Evolutionary conservation across 169 alveolate species (phyloP), one percentile per base, ranked within the genome.

Genomic region (Plasmodium falciparum): DNA sequence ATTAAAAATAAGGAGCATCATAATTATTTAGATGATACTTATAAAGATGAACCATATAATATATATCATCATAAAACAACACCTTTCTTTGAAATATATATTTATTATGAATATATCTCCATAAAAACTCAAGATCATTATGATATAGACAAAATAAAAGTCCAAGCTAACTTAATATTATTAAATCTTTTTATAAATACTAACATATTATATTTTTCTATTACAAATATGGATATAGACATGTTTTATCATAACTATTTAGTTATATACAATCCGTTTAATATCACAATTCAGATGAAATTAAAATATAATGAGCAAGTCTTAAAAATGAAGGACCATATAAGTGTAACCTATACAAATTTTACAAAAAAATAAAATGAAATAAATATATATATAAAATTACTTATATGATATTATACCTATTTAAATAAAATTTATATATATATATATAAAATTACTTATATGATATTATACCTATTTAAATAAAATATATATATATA

Each of bases 251-350:
- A 80, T 49, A 54, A 61, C 29, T 20, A 80, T 1, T 15, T 80
- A 3, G n/a, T 80, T 33, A 8, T 80, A 39, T 80, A 80, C 12
- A 80, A 80, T 26, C 90, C 90, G 0, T 80, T 80, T 62, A 69
- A 80, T 58, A 47, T 22, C 13, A 20, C 72, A 12, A 59, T 80
- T 0, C 49, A 24, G 17, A 24, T 80, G 50, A 15, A 43, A 13
- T 52, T 33, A 17, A 73, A 12, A 43, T 80, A 26, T 61, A 54
- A 67, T 74, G 29, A 49, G 43, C 24, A 52, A 0, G 11, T 54
- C 12, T 22, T 80, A 39, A 12, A 39, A 61, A 11, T 69, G 43
- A 50, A 43, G 11, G 8, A 20, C 22, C 43, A 22, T 24, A 65
- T 78, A 20, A n/a, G 15, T n/a, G 89, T 78, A 65, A 78, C 12